These are phyloP conservation scores for Epichloe sp. DNA, from an alignment of 2,329 filamentous ascomycete species.

Conservation along the genomic window DNA sequence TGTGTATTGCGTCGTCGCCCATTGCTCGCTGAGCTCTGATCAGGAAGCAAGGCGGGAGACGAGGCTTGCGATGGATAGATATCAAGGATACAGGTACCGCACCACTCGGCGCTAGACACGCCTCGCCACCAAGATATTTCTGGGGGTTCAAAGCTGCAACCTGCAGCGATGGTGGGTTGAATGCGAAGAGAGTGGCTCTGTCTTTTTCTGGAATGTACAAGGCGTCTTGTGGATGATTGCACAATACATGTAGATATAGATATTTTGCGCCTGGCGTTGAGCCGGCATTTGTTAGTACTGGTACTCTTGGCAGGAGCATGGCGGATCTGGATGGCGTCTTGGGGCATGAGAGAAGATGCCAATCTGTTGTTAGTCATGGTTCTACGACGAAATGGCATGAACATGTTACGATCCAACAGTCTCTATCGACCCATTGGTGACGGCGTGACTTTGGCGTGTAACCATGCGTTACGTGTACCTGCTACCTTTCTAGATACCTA, in stretches of 20 bases:
- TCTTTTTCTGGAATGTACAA: conserved; percentile 7
- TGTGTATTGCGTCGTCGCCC: background rate
- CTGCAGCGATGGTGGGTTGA: background rate
- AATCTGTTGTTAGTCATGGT: conserved; percentile 17
- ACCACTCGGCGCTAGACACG: background rate
- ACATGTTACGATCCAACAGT: conserved; percentile 12
- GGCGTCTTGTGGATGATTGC: conserved; percentile 5
- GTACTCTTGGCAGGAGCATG: conserved; percentile 9
- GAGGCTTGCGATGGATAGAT: background rate
- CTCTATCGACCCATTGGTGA: background rate
- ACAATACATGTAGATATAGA: conserved; percentile 13
- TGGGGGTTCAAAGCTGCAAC: background rate
- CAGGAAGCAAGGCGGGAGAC: background rate
- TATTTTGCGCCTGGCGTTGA: conserved; percentile 1
- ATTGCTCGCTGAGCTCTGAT: background rate
- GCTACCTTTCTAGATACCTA: too few species aligned
- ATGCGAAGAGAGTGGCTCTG: conserved; percentile 1
- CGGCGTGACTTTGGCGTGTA: background rate
- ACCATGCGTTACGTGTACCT: background rate
- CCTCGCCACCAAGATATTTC: background rate
- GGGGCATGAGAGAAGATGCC: conserved; percentile 10
- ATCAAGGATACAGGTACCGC: background rate
- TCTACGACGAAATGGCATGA: conserved; percentile 18
- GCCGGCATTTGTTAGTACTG: conserved; percentile 3
- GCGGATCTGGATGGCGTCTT: conserved; percentile 12